Evolutionary conservation across 2,329 filamentous ascomycete species (phyloP).

Genomic region (Alternaria sp.): DNA sequence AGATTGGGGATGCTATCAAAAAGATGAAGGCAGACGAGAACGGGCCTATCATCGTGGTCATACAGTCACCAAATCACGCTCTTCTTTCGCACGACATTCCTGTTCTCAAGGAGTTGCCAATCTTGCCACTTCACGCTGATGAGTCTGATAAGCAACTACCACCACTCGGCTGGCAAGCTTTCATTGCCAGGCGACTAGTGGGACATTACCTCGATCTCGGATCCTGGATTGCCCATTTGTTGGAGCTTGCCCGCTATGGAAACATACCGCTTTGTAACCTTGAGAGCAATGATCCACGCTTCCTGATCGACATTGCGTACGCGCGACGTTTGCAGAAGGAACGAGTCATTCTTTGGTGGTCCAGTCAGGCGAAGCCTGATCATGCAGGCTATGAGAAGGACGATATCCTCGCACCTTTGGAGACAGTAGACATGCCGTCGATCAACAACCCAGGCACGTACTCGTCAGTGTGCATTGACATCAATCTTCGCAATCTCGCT

Average conservation of each 20-base stretch:
- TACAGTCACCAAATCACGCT: conserved; percentile 87
- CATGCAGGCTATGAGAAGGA: conserved; percentile 97
- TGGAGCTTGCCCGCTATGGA: conserved; percentile 87
- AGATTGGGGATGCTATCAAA: conserved; percentile 87
- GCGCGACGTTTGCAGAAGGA: conserved; percentile 88
- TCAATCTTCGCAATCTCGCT: conserved; percentile 91
- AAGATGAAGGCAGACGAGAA: conserved; percentile 88
- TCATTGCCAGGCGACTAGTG: conserved; percentile 85
- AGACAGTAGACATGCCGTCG: conserved; percentile 89
- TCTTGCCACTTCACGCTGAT: conserved; percentile 82
- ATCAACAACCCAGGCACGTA: conserved; percentile 95
- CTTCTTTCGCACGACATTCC: conserved; percentile 87
- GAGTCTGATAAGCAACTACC: conserved; percentile 86
- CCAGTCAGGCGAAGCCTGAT: conserved; percentile 82
- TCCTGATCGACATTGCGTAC: conserved; percentile 95
- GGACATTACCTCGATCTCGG: conserved; percentile 93
- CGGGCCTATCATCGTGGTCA: conserved; percentile 81
- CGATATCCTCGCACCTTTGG: conserved; percentile 82
- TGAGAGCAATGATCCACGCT: conserved; percentile 91
- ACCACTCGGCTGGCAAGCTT: conserved; percentile 91
- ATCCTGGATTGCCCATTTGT: conserved; percentile 88
- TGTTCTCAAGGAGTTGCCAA: conserved; percentile 82
- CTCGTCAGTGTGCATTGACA: conserved; percentile 93
- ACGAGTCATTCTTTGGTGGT: conserved; percentile 98
- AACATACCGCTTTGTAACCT: conserved; percentile 96